Conservation (phyloP, 1,284 basidiomycete species). For the Xanthoconium separans region DNA sequence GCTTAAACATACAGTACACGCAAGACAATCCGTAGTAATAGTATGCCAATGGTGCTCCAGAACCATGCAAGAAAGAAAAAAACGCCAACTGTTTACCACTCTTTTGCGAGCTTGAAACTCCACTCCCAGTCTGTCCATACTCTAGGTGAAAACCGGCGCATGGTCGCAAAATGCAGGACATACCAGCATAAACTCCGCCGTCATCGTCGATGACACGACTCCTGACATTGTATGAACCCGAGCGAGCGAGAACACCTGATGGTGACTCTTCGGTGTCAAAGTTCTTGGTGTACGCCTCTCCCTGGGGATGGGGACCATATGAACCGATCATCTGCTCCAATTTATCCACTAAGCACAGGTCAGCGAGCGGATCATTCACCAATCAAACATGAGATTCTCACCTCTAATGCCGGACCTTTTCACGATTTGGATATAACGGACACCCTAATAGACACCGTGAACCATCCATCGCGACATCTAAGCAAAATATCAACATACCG, state of each 20-base stretch:
- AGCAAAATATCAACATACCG: conserved; percentile 45
- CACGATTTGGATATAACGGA: conserved; percentile 83
- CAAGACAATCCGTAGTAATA: conserved; percentile 19
- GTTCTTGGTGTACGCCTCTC: conserved; percentile 62
- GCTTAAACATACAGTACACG: conserved; percentile 26
- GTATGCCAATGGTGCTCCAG: conserved; percentile 30
- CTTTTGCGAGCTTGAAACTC: conserved; percentile 80
- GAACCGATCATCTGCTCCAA: conserved; percentile 90
- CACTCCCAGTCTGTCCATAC: conserved; percentile 71
- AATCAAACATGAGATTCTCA: conserved; percentile 28
- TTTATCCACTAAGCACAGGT: conserved; percentile 66
- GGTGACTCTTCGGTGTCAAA: conserved; percentile 80
- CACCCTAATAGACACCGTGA: conserved; percentile 48
- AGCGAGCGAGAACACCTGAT: conserved; percentile 79
- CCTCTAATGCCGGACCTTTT: conserved; percentile 74
- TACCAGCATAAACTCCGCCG: conserved; percentile 71
- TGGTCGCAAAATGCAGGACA: conserved; percentile 23
- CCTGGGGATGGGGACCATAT: conserved; percentile 67
- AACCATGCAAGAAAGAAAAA: conserved; percentile 18
- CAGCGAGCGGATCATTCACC: conserved; percentile 4
- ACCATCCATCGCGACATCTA: not conserved
- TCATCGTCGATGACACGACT: conserved; percentile 87
- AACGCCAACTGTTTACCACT: conserved; percentile 53
- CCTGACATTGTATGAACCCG: conserved; percentile 71
- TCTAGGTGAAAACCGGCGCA: conserved; percentile 3